Evolutionary conservation across 495 filamentous ascomycete species (phyloP).

Genomic region (Ascodesmis nigricans): DNA sequence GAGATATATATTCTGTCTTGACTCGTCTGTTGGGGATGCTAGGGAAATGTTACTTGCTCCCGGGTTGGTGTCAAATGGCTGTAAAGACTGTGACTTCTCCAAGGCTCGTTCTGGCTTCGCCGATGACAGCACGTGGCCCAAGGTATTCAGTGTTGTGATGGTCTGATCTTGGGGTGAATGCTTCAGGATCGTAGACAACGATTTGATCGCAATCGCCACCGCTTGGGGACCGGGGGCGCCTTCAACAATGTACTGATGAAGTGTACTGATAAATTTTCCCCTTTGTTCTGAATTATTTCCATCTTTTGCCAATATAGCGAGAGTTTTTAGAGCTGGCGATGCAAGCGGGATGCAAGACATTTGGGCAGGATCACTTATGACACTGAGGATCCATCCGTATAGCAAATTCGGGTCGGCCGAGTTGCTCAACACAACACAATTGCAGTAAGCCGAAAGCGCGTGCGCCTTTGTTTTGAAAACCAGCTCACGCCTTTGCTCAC

Average conservation of each 20-base stretch:
- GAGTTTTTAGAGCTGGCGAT: slow-evolving; percentile 50
- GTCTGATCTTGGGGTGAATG: slow-evolving; percentile 74
- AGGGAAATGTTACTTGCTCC: slow-evolving; percentile 63
- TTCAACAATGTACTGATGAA: slow-evolving; percentile 69
- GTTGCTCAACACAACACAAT: slow-evolving; percentile 58
- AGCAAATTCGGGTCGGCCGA: slow-evolving; percentile 64
- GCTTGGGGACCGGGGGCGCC: slow-evolving; percentile 40
- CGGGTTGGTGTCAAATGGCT: slow-evolving; percentile 21
- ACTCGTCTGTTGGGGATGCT: slow-evolving; percentile 46
- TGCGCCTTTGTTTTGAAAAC: slow-evolving; percentile 68
- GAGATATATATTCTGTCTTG: slow-evolving; percentile 43
- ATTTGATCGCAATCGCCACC: slow-evolving; percentile 52
- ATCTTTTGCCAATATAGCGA: slow-evolving; percentile 33
- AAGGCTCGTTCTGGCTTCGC: slow-evolving; percentile 28
- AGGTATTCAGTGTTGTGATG: slow-evolving; percentile 80
- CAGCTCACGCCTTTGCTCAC: slow-evolving; percentile 67
- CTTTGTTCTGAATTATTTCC: slow-evolving; percentile 31
- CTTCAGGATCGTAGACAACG: slow-evolving; percentile 55
- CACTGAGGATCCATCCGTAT: slow-evolving; percentile 65
- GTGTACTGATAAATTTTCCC: slow-evolving; percentile 58
- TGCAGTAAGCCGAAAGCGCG: slow-evolving; percentile 62
- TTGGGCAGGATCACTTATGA: slow-evolving; percentile 51
- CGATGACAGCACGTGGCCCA: slow-evolving; percentile 78
- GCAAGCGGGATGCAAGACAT: slow-evolving; percentile 59
- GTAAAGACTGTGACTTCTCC: slow-evolving; percentile 15